Percentiles rank a stretch among this genome's conserved stretches.
These are phyloP conservation scores for Arbutus unedo DNA, from an alignment of 148 eudicot genomes.

Conservation along the genomic window DNA sequence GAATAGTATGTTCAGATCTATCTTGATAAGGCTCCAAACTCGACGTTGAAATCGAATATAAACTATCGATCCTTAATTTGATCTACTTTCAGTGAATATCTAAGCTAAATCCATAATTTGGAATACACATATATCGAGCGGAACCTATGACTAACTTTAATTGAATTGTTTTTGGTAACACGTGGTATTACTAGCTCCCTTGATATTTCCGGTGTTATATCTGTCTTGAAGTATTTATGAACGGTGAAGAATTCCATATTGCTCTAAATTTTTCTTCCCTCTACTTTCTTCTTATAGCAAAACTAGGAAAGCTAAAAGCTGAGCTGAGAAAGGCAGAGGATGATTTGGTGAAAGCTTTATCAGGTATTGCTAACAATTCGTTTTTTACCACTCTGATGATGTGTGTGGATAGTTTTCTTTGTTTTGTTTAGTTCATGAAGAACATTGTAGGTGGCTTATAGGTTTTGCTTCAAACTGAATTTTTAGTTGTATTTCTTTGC, in stretches of 20 bases:
- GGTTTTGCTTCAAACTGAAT: background rate
- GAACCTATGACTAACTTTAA: background rate
- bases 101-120: no score
- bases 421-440: background rate
- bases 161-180: background rate
- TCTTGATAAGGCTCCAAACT: background rate
- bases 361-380: constrained; percentile 46
- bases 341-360: constrained; percentile 64
- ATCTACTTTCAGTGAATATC: background rate
- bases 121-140: no score
- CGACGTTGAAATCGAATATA: background rate
- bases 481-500: background rate
- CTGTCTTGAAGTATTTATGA: background rate
- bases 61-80: background rate
- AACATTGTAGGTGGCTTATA: background rate
- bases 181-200: background rate
- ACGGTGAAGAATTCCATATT: background rate
- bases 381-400: background rate
- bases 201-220: background rate
- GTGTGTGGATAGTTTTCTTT: background rate
- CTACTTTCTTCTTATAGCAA: constrained; percentile 31
- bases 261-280: background rate
- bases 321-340: constrained; percentile 70
- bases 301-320: constrained; percentile 63
- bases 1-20: background rate